These are phyloP conservation scores for Coccinonectria pachysandricola DNA, from an alignment of 2,329 filamentous ascomycete genomes.

Conservation along the genomic window DNA sequence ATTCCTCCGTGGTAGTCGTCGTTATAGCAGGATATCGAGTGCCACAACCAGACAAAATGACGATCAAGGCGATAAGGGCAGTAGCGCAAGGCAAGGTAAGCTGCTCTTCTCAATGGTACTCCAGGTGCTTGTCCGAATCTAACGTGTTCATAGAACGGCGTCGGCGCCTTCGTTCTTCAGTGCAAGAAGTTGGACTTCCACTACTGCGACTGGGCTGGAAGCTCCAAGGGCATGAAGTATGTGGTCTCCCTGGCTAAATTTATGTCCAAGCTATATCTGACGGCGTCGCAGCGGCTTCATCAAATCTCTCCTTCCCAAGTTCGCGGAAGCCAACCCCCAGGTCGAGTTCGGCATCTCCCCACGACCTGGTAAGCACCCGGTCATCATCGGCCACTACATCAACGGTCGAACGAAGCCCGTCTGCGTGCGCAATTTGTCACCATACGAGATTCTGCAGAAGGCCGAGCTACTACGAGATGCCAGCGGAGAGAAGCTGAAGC, in stretches of 20 bases:
- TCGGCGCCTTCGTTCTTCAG: constrained; percentile 93
- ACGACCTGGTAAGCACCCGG: constrained; percentile 78
- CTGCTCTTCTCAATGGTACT: too few relatives aligned
- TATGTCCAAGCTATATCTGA: constrained; percentile 15
- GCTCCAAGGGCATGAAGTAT: constrained; percentile 90
- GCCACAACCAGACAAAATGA: constrained; percentile 36
- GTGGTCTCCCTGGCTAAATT: constrained; percentile 11
- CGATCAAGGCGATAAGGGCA: constrained; percentile 42
- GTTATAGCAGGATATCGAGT: constrained; percentile 19
- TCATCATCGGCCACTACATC: constrained; percentile 84
- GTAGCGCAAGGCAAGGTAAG: constrained; percentile 45
- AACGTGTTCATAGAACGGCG: constrained; percentile 73
- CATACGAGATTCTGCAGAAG: constrained; percentile 73
- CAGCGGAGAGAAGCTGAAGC: constrained; percentile 63
- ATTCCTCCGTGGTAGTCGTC: constrained; percentile 13
- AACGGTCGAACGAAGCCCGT: constrained; percentile 79
- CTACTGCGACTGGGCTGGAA: constrained; percentile 94
- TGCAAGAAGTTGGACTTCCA: constrained; percentile 94
- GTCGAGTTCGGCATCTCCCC: constrained; percentile 90
- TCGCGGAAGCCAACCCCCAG: constrained; percentile 72
- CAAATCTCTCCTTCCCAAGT: constrained; percentile 61
- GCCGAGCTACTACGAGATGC: constrained; percentile 61
- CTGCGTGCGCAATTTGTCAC: constrained; percentile 79
- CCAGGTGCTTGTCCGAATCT: too few relatives aligned
- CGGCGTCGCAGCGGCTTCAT: constrained; percentile 59